Conservation (phyloP, 2,329 filamentous ascomycete genomes). For the Periconia macrospinosa region DNA sequence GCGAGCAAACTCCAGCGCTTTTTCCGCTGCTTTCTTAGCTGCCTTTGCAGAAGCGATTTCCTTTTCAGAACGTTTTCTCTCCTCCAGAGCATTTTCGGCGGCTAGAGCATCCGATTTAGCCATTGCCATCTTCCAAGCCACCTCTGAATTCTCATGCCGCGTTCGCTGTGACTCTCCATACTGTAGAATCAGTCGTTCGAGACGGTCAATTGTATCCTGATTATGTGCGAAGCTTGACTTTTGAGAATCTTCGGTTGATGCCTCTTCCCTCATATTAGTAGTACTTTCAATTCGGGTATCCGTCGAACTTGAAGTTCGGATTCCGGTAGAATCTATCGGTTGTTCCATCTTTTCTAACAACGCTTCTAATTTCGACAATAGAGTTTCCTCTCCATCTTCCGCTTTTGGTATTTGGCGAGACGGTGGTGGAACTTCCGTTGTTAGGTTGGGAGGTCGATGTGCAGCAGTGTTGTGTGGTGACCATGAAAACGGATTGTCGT, state of each 20-base stretch:
- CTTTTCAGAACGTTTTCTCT: slow-evolving; percentile 7
- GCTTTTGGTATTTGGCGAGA: neutral
- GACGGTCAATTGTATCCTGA: slow-evolving; percentile 1
- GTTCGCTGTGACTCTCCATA: slow-evolving; percentile 2
- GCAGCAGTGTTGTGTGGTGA: no score
- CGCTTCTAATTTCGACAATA: neutral
- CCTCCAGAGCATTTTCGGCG: slow-evolving; percentile 6
- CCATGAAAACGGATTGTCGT: neutral
- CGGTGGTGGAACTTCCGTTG: neutral
- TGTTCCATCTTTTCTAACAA: neutral
- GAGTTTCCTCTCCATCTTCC: neutral
- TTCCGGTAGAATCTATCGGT: neutral
- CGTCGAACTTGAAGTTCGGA: neutral
- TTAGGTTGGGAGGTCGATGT: neutral
- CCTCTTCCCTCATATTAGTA: neutral
- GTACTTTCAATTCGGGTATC: neutral
- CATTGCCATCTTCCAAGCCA: slow-evolving; percentile 7
- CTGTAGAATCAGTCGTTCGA: slow-evolving; percentile 4
- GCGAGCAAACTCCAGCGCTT: slow-evolving; percentile 11
- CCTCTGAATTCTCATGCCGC: slow-evolving; percentile 1
- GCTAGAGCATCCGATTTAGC: slow-evolving; percentile 3
- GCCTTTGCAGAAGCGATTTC: slow-evolving; percentile 9
- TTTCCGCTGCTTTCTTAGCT: slow-evolving; percentile 10
- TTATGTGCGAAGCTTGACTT: neutral
- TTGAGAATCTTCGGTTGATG: neutral